Evolutionary conservation across 1,139 yeast species (phyloP), one percentile per base, ranked within the genome.

Genomic region (Kodamaea sp.): DNA sequence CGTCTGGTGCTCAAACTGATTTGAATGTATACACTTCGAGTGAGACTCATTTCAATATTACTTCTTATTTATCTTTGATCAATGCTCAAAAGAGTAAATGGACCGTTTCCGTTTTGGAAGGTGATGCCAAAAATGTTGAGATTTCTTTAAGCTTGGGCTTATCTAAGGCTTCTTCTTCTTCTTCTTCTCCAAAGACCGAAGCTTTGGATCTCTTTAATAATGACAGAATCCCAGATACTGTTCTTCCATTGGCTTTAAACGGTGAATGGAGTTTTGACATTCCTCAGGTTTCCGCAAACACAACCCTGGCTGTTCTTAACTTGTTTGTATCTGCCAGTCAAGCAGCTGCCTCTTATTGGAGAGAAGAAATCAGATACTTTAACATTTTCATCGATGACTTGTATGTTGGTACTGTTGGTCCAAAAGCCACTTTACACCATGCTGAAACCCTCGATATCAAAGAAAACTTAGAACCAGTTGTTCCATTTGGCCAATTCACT

Each of bases 351-450:
- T 35, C 37, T 5, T 58, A 45, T 47, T 60, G 45, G 45, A 51
- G 48, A 35, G 46, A 50, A 15, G 55, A 47, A 28, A 41, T 60
- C 26, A 51, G 65, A 41, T 53, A 50, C 42, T 45, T 60, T 32
- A 58, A 58, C 39, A 52, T 60, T 8, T 60, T 48, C 36, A 47
- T 54, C 37, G 48, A 56, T 39, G 50, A 46, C 28, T 38, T 54
- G 27, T 59, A 47, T 37, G 45, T 57, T 29, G 48, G 53, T n/a
- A 42, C 63, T 6, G 39, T 59, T 31, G 43, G 52, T 31, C 61
- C 63, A 38, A 57, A 59, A 44, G 63, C 65, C 39, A 47, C 54
- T 25, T 52, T 60, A 34, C 57, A 49, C 51, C 63, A 57, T 38
- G 43, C 60, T 27, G 55, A 57, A 27, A 29, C 48, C 11, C 34